phyloP scores from a whole-genome alignment of 441 rosid genomes.

The Arabidopsis lyrata region DNA sequence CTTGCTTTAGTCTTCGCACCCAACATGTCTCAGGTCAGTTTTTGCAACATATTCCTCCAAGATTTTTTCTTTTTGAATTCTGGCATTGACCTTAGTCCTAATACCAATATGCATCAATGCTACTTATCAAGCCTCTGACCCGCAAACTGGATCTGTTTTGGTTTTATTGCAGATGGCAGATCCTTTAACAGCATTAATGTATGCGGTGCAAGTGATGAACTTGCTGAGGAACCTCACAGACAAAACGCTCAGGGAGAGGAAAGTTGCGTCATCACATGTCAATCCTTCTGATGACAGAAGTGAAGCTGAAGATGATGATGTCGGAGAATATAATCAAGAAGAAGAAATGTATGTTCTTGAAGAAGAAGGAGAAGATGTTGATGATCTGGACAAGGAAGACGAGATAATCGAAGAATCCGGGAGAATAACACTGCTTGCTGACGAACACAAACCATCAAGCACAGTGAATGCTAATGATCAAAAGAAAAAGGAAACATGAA shows the following conservation, averaged over 20 bases:
- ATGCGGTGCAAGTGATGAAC: constrained; percentile 91
- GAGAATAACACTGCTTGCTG: background rate
- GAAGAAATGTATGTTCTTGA: constrained; percentile 45
- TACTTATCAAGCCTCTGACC: background rate
- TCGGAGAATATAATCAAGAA: constrained; percentile 49
- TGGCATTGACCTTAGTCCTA: background rate
- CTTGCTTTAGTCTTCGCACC: constrained; percentile 95
- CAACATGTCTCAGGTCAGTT: constrained; percentile 83
- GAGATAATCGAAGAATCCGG: constrained; percentile 25
- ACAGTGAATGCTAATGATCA: constrained; percentile 29
- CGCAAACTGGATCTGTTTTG: background rate
- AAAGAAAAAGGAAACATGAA: constrained; percentile 35
- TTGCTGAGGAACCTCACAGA: constrained; percentile 72
- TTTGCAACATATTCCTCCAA: background rate
- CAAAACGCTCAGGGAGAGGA: constrained; percentile 65
- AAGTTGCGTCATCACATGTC: constrained; percentile 44
- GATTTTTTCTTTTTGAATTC: too few species aligned
- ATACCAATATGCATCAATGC: background rate
- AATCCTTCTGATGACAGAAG: constrained; percentile 62
- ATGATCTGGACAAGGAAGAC: constrained; percentile 33
- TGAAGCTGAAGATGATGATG: constrained; percentile 48
- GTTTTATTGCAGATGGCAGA: constrained; percentile 76
- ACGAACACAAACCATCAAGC: constrained; percentile 24
- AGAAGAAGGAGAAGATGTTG: constrained; percentile 37
- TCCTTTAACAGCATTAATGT: constrained; percentile 85